These are phyloP conservation scores for Nitzschia sp. DNA, from an alignment of 108 stramenopile genomes.

Conservation along the genomic window DNA sequence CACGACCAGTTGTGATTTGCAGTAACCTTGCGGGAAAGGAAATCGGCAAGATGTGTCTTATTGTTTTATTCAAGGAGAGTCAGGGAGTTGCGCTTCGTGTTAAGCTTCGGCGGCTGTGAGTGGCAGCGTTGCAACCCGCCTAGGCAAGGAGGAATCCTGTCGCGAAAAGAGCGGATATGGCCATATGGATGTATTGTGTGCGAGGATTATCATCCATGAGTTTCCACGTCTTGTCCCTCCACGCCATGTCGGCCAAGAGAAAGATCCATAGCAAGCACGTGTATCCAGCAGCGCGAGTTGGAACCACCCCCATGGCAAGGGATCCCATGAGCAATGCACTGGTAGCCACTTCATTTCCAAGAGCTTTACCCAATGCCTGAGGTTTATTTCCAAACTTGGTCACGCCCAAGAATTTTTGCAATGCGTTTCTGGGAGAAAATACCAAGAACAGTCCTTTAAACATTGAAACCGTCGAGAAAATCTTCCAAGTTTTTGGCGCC, in stretches of 20 bases:
- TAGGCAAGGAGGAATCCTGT: neutral
- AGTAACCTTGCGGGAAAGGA: no score
- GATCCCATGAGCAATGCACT: neutral
- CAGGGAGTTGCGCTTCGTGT: no score
- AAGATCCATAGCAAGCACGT: neutral
- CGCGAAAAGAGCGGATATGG: neutral
- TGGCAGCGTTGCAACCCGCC: no score
- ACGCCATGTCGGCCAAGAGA: neutral
- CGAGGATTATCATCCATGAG: neutral
- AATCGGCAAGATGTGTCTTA: no score
- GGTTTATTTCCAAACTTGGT: neutral
- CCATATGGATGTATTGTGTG: neutral
- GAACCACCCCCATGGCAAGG: neutral
- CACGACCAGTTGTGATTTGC: no score
- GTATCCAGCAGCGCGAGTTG: neutral
- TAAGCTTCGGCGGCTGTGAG: no score
- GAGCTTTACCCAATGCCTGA: neutral
- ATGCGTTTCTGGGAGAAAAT: neutral
- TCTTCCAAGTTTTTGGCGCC: neutral
- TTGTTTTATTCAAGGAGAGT: no score
- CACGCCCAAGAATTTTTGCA: neutral
- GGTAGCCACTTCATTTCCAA: neutral
- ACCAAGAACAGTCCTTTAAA: neutral
- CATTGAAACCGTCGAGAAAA: neutral
- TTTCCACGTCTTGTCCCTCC: neutral